Conservation (phyloP, 2,329 filamentous ascomycete genomes). For the Tolypocladium nubicola region DNA sequence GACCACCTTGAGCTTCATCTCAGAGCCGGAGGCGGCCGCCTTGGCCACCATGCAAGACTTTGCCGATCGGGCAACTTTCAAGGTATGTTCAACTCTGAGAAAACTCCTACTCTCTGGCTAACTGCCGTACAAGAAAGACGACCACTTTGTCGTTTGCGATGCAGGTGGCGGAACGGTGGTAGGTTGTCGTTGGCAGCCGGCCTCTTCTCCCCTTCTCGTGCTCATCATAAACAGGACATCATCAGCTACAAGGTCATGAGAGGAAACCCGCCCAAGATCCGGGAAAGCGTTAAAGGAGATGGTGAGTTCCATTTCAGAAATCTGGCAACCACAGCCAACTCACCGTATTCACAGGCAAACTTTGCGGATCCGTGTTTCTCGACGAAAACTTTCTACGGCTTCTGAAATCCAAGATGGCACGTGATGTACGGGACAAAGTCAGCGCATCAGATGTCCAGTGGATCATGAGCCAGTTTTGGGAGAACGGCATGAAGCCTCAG, state of each 20-base stretch:
- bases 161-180: slow-evolving; percentile 27
- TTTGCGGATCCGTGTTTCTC: slow-evolving; percentile 29
- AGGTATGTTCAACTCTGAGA: slow-evolving; percentile 3
- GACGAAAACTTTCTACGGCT: slow-evolving; percentile 23
- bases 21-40: slow-evolving; percentile 35
- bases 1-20: slow-evolving; percentile 23
- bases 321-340: not conserved
- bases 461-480: slow-evolving; percentile 16
- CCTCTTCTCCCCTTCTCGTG: not conserved
- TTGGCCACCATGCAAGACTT: slow-evolving; percentile 23
- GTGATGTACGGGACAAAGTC: not conserved
- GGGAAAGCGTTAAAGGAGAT: slow-evolving; percentile 26
- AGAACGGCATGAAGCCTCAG: slow-evolving; percentile 17
- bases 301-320: slow-evolving; percentile 12
- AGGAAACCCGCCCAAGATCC: slow-evolving; percentile 14
- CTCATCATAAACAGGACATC: slow-evolving; percentile 21
- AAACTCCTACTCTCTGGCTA: not conserved
- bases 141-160: slow-evolving; percentile 21
- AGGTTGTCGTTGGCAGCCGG: not conserved
- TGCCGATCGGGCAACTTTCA: slow-evolving; percentile 8
- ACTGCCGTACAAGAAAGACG: slow-evolving; percentile 6
- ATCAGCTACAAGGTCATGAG: slow-evolving; percentile 24
- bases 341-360: slow-evolving; percentile 13
- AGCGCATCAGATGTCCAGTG: not conserved
- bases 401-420: slow-evolving; percentile 13